Evolutionary conservation across 768 basidiomycete genomes (phyloP), one percentile per base, ranked within the genome.

Genomic region (Suillus fuscotomentosus): DNA sequence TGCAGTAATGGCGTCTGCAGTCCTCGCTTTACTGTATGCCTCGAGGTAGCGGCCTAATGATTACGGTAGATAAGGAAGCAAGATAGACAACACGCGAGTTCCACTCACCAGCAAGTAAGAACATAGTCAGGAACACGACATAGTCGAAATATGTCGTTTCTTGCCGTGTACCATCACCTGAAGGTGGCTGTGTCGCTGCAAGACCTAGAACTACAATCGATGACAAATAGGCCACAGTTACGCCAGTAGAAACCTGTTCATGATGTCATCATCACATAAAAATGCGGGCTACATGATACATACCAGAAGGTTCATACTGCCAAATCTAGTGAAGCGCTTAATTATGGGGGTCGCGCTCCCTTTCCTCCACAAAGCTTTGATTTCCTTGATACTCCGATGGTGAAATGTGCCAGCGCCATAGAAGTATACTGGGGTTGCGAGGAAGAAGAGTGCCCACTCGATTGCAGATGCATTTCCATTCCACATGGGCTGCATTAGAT

Each of bases 261-360:
- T 43, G 36, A 66, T 43, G 67, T 51, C 20, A 48, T 34, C 9
- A 41, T 17, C 3, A 20, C 10, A 10, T 57, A 24, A 31, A 15
- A 22, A 27, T 2, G 20, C 3, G 24, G 20, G n/a, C 2, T 11
- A 27, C 17, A 8, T 0, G 20, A 73, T 66, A 9, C 73, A 69
- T 53, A 91, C 92, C 27, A 95, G 79, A 22, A 93, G 82, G 72
- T 94, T 93, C 94, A 95, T 95, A 69, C 89, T 91, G 0, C 94
- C 94, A 70, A 94, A 95, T 17, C 83, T 80, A 61, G 87, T 79
- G 62, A 93, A 84, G 0, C 89, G 82, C 51, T 78, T 77, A 68
- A 83, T 76, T 39, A 88, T 77, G 2, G 89, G 84, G 1, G 81
- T 82, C 3, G 79, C 71, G 66, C 84, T 88, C 22, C 83, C 81